Base-by-base conservation (phyloP, 2,329 filamentous ascomycete species). In the Aspergillus pseudoglaucus region DNA sequence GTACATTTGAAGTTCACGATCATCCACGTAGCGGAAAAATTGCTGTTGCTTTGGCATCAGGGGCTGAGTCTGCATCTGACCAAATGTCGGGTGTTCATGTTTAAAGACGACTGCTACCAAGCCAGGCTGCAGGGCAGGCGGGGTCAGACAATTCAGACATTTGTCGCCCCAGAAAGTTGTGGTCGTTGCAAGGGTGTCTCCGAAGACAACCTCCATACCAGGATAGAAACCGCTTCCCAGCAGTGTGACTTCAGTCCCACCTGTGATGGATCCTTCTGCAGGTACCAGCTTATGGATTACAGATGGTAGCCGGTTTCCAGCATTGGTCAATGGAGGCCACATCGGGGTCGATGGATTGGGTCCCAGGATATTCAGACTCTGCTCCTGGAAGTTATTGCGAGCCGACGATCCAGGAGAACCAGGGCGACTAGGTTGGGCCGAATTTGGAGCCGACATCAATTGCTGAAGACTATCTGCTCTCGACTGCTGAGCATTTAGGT, bases 221-320 rank as follows among this genome's bases (percentile, higher is more conserved):
- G 86, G 84, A 54, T 83, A 84, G 64, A 95, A 95, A 12, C 84
- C 82, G 54, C 83, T 87, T 15, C 90, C 90, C 7, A 95, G 75
- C 47, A 93, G 80, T 0, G 88, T 91, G 3, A 95, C 88, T 65
- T 96, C 90, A 45, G 88, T 90, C 38, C 90, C 90, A 50, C 90
- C 90, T 32, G 81, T 82, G 49, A 84, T 87, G 6, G 90, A 87
- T 0, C 90, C 90, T 65, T 94, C 87, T 25, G 79, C 79, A 0
- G 90, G 90, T 32, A 93, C 88, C 52, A 95, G 78, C 64, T 90
- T 91, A 63, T 88, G 84, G 18, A 94, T 91, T 15, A 80, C 79
- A 1, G 84, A 80, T 2, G 79, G 68, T 15, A 75, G 74, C 25
- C 77, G 71, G n/a, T 76, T 71, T 39, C 75, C 73, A 43, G 73